Percentiles rank a stretch among this genome's conserved stretches.
Evolutionary conservation across 208 protist species (phyloP).

Genomic region (Phytomonas serpens): DNA sequence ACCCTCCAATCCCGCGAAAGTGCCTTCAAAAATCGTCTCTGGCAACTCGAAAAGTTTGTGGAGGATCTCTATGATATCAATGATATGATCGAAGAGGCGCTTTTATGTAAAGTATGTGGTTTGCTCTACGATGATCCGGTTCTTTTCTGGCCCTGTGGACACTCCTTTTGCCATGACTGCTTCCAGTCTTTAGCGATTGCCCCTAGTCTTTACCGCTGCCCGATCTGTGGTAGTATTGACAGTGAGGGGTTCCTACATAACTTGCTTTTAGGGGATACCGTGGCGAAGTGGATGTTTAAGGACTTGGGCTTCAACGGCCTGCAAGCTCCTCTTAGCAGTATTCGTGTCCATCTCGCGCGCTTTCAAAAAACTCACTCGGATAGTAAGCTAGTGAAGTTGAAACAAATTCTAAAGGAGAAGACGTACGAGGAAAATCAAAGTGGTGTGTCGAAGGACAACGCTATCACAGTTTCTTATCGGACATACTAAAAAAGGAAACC

Average conservation of each 20-base stretch:
- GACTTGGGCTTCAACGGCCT: conserved; percentile 72
- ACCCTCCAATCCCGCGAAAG: conserved; percentile 44
- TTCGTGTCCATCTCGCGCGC: conserved; percentile 71
- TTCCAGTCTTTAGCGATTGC: conserved; percentile 78
- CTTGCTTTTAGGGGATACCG: conserved; percentile 63
- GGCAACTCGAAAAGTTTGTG: conserved; percentile 57
- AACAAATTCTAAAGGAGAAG: conserved; percentile 24
- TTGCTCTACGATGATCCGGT: conserved; percentile 80
- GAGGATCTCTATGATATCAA: conserved; percentile 81
- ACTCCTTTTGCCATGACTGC: conserved; percentile 73
- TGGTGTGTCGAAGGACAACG: conserved; percentile 14
- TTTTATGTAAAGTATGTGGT: conserved; percentile 71
- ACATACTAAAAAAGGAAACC: conserved; percentile 33
- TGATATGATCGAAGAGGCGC: conserved; percentile 58
- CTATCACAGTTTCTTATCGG: conserved; percentile 69
- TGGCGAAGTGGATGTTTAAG: conserved; percentile 90
- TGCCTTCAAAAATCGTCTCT: conserved; percentile 50
- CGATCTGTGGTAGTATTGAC: conserved; percentile 76
- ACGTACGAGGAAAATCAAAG: conserved; percentile 13
- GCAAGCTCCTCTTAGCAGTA: conserved; percentile 57
- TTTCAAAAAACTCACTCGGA: conserved; percentile 51
- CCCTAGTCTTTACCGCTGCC: conserved; percentile 75
- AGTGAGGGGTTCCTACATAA: conserved; percentile 85
- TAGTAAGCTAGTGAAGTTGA: conserved; percentile 29
- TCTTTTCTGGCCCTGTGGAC: conserved; percentile 81